Evolutionary conservation across 164 flowering plant genomes (phyloP).

Genomic region (Echeveria elegans): DNA sequence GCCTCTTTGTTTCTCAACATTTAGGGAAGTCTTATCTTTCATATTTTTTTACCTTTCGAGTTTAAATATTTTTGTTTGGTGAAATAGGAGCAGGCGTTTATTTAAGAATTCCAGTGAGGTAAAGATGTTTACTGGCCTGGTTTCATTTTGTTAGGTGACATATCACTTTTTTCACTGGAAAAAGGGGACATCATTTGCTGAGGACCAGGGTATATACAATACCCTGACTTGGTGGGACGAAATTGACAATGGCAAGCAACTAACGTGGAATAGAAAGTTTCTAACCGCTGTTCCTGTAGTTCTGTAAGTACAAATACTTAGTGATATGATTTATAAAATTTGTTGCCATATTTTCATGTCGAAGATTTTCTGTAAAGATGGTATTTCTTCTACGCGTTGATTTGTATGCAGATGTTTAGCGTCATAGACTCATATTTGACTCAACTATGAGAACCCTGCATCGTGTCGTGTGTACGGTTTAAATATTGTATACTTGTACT

Average conservation of each 20-base stretch:
- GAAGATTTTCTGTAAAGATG: background rate
- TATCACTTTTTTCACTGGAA: constrained; percentile 65
- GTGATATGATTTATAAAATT: background rate
- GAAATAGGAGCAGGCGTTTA: background rate
- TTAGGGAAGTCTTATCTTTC: too few species aligned
- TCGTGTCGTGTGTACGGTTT: too few species aligned
- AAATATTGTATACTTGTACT: background rate
- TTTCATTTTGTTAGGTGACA: constrained; percentile 32
- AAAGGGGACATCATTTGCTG: constrained; percentile 73
- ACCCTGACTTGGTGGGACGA: constrained; percentile 79
- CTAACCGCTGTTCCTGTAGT: constrained; percentile 61
- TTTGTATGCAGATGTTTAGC: background rate
- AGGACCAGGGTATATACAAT: constrained; percentile 69
- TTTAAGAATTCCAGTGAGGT: background rate
- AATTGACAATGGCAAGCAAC: constrained; percentile 61
- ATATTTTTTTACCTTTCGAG: too few species aligned
- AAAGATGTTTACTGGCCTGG: background rate
- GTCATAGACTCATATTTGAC: background rate
- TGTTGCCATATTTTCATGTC: background rate
- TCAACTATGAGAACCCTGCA: background rate
- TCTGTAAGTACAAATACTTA: constrained; percentile 34
- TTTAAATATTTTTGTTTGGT: background rate
- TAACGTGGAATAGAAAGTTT: constrained; percentile 56
- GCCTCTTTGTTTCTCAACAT: too few species aligned
- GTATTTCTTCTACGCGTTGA: background rate